phyloP scores from a whole-genome alignment of 768 basidiomycete genomes.

The Cubamyces lactineus region DNA sequence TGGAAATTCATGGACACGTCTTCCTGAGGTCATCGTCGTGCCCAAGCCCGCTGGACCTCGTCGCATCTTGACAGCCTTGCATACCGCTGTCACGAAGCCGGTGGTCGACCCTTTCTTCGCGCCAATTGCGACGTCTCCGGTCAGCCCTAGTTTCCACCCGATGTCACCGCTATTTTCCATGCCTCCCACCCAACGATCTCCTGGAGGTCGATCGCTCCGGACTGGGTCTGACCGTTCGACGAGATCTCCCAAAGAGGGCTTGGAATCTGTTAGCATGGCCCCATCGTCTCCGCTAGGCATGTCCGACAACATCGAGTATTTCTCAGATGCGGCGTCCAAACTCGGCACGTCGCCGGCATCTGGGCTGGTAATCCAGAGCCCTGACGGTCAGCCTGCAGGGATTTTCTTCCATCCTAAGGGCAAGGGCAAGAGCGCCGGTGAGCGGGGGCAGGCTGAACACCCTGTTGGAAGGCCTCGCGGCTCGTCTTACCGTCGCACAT shows the following conservation, averaged over 20 bases:
- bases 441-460: conserved; percentile 25
- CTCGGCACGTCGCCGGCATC: conserved; percentile 79
- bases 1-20: conserved; percentile 47
- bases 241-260: conserved; percentile 53
- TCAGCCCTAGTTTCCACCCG: conserved; percentile 65
- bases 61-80: conserved; percentile 87
- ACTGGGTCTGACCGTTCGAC: conserved; percentile 64
- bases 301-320: conserved; percentile 78
- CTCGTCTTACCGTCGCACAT: conserved; percentile 22
- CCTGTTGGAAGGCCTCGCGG: conserved; percentile 14
- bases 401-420: conserved; percentile 89
- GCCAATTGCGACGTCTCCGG: conserved; percentile 93
- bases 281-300: conserved; percentile 76
- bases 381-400: conserved; percentile 92
- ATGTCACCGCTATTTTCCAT: conserved; percentile 48
- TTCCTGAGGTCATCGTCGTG: conserved; percentile 94
- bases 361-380: conserved; percentile 88
- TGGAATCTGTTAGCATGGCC: conserved; percentile 43
- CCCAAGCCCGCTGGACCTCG: conserved; percentile 97
- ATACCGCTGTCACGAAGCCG: conserved; percentile 88
- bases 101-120: conserved; percentile 87
- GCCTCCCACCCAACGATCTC: conserved; percentile 43
- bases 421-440: conserved; percentile 31
- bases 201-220: conserved; percentile 53
- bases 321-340: conserved; percentile 63